Evolutionary conservation across 129 eudicot genomes (phyloP).

Genomic region (Sambucus nigra): DNA sequence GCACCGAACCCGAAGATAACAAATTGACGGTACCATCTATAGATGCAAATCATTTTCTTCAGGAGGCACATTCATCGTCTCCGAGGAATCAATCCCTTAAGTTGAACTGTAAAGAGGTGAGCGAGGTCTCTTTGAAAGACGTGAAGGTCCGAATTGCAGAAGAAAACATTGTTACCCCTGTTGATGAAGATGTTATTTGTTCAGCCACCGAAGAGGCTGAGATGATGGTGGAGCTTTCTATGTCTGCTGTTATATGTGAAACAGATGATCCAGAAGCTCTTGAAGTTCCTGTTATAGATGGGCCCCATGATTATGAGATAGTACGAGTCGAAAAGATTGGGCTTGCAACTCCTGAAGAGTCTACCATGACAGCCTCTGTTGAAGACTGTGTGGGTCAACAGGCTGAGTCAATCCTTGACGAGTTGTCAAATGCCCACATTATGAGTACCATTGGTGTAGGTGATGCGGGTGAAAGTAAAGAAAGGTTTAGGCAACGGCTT

Average conservation of each 20-base stretch:
- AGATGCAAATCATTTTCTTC: conserved; percentile 18
- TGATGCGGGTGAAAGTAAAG: conserved; percentile 71
- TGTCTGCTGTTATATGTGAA: conserved; percentile 17
- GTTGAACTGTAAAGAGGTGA: conserved; percentile 33
- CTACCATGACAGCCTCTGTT: conserved; percentile 10
- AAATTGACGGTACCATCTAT: conserved; percentile 18
- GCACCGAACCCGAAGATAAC: conserved; percentile 20
- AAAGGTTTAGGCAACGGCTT: conserved; percentile 87
- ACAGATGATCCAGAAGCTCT: conserved; percentile 19
- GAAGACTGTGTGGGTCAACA: conserved; percentile 22
- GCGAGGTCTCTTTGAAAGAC: conserved; percentile 41
- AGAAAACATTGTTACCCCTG: conserved; percentile 29
- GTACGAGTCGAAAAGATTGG: conserved; percentile 19
- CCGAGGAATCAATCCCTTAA: conserved; percentile 2
- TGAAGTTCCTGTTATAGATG: conserved; percentile 15
- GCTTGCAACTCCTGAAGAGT: conserved; percentile 16
- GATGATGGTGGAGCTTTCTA: conserved; percentile 7
- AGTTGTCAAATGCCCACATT: conserved; percentile 28
- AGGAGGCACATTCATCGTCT: conserved; percentile 12
- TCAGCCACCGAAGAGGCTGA: conserved; percentile 10
- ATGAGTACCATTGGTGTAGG: conserved; percentile 17
- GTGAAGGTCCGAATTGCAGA: conserved; percentile 23
- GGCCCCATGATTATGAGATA: conserved; percentile 18
- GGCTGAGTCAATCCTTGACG: conserved; percentile 19
- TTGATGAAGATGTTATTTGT: conserved; percentile 6